Conservation (phyloP, 805 yeast species). For the Lipomyces mesembrius region DNA sequence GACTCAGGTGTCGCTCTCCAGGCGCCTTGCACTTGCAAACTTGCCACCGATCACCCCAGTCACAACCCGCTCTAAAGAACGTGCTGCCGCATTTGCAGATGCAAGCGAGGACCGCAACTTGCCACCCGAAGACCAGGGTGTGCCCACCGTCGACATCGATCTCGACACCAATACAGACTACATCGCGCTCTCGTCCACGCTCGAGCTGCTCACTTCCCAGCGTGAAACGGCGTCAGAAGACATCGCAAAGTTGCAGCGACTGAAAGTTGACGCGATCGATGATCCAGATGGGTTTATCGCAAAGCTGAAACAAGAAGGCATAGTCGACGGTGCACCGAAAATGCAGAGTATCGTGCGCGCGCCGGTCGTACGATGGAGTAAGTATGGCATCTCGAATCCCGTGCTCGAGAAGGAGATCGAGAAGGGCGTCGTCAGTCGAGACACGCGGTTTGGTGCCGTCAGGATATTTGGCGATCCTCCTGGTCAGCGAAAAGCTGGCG, state of each 20-base stretch:
- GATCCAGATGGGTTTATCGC: constrained; percentile 41
- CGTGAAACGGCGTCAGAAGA: constrained; percentile 40
- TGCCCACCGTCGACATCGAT: constrained; percentile 31
- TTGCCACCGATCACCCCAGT: constrained; percentile 38
- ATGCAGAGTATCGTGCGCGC: constrained; percentile 42
- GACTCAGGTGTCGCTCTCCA: constrained; percentile 21
- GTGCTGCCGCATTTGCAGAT: constrained; percentile 17
- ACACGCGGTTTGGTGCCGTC: constrained; percentile 39
- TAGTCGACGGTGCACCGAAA: constrained; percentile 38
- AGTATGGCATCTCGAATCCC: constrained; percentile 43
- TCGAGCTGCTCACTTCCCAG: constrained; percentile 40
- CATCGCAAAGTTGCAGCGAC: constrained; percentile 37
- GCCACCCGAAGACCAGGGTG: constrained; percentile 13
- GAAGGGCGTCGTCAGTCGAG: constrained; percentile 40
- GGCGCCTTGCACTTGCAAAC: constrained; percentile 35
- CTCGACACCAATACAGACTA: constrained; percentile 42
- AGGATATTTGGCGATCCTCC: constrained; percentile 30
- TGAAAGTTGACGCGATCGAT: constrained; percentile 40
- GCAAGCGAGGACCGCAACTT: not conserved
- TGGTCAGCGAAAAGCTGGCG: constrained; percentile 29
- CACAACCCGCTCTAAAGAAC: constrained; percentile 36
- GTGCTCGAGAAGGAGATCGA: constrained; percentile 39
- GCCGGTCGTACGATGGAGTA: constrained; percentile 45
- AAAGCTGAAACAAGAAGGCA: constrained; percentile 27
- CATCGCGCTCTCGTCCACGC: constrained; percentile 43